Evolutionary conservation across 352 stramenopile species (phyloP), one percentile per base, ranked within the genome.

Genomic region (Thraustotheca clavata): DNA sequence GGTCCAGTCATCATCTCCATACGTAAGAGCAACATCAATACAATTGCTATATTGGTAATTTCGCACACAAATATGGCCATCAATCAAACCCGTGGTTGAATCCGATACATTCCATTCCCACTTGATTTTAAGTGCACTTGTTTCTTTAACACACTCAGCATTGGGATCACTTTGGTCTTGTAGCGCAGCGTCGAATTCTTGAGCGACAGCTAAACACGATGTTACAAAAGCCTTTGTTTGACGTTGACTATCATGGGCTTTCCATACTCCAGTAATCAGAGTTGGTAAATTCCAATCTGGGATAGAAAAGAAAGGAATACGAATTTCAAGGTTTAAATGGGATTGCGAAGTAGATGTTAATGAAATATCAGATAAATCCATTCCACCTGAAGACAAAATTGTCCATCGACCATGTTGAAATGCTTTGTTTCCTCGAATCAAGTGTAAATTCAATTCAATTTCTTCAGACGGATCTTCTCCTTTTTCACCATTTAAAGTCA

Each of bases 231-330:
- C 16, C 41, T 9, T 52, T 1, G n/a, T 24, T 24, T 47, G 39
- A n/a, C 27, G 39, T 4, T n/a, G 4, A n/a, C 9, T 31, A 3
- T 52, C 43, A 31, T 14, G 43, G 43, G 57, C 35, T 20, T 20
- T 4, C 38, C 38, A 49, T 12, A 12, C 40, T n/a, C 34, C 40
- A 9, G 40, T 55, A 16, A 54, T 32, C 18, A 18, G 12, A n/a
- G 57, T 1, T 24, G 31, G 7, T 0, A 34, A n/a, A 9, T 27
- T 22, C 57, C 57, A 65, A 33, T 65, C 57, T 8, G 35, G 33
- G 18, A 65, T n/a, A 7, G 40, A 27, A 33, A 54, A 43, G 57
- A 40, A 65, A 29, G 57, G 57, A 40, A 65, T 1, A 11, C 4
- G 7, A 11, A 65, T 4, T n/a, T 38, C 20, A 18, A 65, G 29